Percentiles rank a stretch among this genome's conserved stretches.
Evolutionary conservation across 2,329 filamentous ascomycete species (phyloP).

Genomic region (Aspergillus sp.): DNA sequence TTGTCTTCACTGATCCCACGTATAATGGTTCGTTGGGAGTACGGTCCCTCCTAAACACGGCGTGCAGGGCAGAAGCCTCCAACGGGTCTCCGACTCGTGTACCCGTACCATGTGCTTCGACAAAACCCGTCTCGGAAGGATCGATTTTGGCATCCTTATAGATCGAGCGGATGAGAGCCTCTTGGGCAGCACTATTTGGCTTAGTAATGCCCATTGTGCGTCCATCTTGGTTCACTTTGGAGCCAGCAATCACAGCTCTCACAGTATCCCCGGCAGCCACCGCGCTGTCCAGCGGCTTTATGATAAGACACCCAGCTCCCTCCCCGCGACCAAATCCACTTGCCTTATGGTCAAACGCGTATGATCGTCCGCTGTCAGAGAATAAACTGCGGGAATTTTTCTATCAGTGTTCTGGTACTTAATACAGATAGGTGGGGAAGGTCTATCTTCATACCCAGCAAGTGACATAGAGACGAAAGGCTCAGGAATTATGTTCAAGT

Average conservation of each 20-base stretch:
- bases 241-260: slow-evolving; percentile 27
- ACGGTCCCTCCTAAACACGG: slow-evolving; percentile 19
- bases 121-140: slow-evolving; percentile 17
- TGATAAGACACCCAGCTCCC: slow-evolving; percentile 24
- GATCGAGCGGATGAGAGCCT: slow-evolving; percentile 25
- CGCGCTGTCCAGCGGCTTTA: slow-evolving; percentile 28
- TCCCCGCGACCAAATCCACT: slow-evolving; percentile 29
- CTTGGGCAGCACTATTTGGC: slow-evolving; percentile 33
- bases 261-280: slow-evolving; percentile 28
- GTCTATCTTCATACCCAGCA: slow-evolving; percentile 11
- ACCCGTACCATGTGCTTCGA: slow-evolving; percentile 50
- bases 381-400: slow-evolving; percentile 10
- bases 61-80: slow-evolving; percentile 44
- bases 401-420: background rate
- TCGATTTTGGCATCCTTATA: slow-evolving; percentile 31
- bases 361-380: slow-evolving; percentile 19
- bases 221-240: slow-evolving; percentile 27
- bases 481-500: slow-evolving; percentile 20
- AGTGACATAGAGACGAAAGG: slow-evolving; percentile 19
- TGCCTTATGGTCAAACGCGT: slow-evolving; percentile 19
- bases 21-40: slow-evolving; percentile 6
- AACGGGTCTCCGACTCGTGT: slow-evolving; percentile 50
- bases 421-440: too few species aligned
- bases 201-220: slow-evolving; percentile 34
- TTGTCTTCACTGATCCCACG: slow-evolving; percentile 19